These are phyloP conservation scores for Trametes hirsuta DNA, from an alignment of 1,284 basidiomycete genomes.

Conservation along the genomic window DNA sequence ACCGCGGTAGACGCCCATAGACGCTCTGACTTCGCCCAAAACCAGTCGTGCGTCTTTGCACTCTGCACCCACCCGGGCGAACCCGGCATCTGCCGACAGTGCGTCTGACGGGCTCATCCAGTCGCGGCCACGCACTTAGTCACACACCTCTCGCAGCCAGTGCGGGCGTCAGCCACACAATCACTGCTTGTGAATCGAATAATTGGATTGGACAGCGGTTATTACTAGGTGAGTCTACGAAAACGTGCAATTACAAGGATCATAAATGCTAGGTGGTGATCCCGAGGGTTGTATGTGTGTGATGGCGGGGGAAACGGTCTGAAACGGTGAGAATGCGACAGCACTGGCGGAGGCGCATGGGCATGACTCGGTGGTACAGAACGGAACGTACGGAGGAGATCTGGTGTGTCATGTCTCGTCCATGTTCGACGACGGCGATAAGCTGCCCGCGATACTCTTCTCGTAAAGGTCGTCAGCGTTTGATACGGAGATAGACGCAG, in stretches of 20 bases:
- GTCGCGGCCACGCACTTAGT: conserved; percentile 7
- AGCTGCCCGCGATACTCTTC: conserved; percentile 35
- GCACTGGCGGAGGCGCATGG: conserved; percentile 4
- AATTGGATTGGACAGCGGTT: conserved; percentile 6
- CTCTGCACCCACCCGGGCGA: not conserved
- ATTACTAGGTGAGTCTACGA: conserved; percentile 18
- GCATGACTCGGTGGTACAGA: conserved; percentile 11
- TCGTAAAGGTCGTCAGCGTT: conserved; percentile 30
- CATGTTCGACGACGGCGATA: conserved; percentile 37
- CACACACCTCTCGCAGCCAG: not conserved
- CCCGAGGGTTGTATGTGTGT: conserved; percentile 9
- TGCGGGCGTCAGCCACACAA: not conserved
- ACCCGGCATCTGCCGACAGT: conserved; percentile 18
- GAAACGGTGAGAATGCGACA: conserved; percentile 13
- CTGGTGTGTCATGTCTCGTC: conserved; percentile 33
- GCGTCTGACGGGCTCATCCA: conserved; percentile 4
- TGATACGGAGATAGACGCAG: conserved; percentile 19
- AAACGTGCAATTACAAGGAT: conserved; percentile 19
- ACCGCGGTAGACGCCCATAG: not conserved
- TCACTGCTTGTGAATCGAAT: not conserved
- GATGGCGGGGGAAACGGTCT: conserved; percentile 1
- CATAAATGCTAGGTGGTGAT: conserved; percentile 6
- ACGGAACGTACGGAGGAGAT: conserved; percentile 11
- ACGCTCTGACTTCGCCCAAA: not conserved
- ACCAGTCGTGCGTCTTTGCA: too few species aligned